These are phyloP conservation scores for Knufia fluminis DNA, from an alignment of 2,329 filamentous ascomycete genomes.

Conservation along the genomic window DNA sequence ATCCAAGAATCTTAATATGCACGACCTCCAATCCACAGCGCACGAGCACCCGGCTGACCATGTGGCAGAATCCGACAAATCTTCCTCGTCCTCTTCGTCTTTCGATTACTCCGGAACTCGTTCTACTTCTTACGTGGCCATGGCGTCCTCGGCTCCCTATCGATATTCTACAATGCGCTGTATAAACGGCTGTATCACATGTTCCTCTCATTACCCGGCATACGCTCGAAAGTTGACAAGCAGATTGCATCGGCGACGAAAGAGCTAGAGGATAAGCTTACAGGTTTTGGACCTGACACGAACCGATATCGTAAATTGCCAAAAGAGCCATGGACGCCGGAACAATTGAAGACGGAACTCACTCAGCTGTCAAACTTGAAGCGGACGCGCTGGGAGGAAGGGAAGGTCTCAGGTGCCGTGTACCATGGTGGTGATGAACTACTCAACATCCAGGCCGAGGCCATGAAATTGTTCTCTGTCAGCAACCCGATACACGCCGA, in stretches of 20 bases:
- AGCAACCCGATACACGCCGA: conserved; percentile 96
- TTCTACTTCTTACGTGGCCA: conserved; percentile 83
- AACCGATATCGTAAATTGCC: conserved; percentile 69
- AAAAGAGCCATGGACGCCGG: conserved; percentile 70
- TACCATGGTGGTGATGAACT: conserved; percentile 86
- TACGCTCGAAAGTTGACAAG: conserved; percentile 74
- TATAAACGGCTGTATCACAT: conserved; percentile 71
- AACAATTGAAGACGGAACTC: conserved; percentile 71
- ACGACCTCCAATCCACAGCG: conserved; percentile 20
- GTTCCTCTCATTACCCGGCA: conserved; percentile 77
- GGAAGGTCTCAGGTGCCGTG: conserved; percentile 84
- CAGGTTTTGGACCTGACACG: conserved; percentile 61
- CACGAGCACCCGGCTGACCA: background rate
- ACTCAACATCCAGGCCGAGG: conserved; percentile 77
- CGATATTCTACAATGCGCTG: conserved; percentile 62
- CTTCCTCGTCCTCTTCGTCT: conserved; percentile 77
- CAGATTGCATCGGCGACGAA: conserved; percentile 71
- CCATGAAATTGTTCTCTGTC: conserved; percentile 89
- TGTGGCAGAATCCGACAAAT: conserved; percentile 65
- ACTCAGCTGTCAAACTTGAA: conserved; percentile 73
- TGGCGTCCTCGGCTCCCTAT: conserved; percentile 68
- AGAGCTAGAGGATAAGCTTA: conserved; percentile 75
- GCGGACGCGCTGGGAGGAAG: conserved; percentile 95
- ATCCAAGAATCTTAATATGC: conserved; percentile 36
- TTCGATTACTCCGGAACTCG: conserved; percentile 70